These are phyloP conservation scores for Amaranthus cruentus DNA, from an alignment of 148 eudicot genomes.

Conservation along the genomic window DNA sequence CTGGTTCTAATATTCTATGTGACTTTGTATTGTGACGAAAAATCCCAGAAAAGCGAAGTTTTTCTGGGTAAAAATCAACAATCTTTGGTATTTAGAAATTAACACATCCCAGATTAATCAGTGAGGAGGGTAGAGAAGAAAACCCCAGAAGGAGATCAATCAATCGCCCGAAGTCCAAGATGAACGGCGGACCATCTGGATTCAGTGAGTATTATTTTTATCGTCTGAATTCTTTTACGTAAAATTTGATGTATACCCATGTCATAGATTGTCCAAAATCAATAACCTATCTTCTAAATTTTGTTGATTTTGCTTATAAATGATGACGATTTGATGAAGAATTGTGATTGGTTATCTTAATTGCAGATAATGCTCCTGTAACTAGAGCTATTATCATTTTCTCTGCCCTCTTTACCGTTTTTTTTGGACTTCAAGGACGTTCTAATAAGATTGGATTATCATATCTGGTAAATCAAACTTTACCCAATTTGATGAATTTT, in stretches of 20 bases:
- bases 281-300: constrained; percentile 1
- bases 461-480: constrained; percentile 47
- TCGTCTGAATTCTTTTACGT: not conserved
- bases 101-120: not conserved
- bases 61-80: not conserved
- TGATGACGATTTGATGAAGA: not conserved
- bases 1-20: too few relatives aligned
- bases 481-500: not conserved
- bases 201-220: constrained; percentile 29
- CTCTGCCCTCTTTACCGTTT: constrained; percentile 59
- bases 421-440: constrained; percentile 80
- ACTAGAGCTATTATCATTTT: constrained; percentile 62
- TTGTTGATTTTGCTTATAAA: not conserved
- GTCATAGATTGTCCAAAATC: constrained; percentile 14
- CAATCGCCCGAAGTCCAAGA: constrained; percentile 20
- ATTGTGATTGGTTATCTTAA: constrained; percentile 13
- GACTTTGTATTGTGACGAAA: too few relatives aligned
- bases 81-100: not conserved
- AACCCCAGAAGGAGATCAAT: not conserved
- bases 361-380: constrained; percentile 82
- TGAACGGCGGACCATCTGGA: constrained; percentile 59
- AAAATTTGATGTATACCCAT: constrained; percentile 12
- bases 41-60: not conserved
- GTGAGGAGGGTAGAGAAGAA: not conserved
- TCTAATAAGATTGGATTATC: constrained; percentile 66